phyloP scores from a whole-genome alignment of 768 basidiomycete species.

The Dacryopinax spathularia region DNA sequence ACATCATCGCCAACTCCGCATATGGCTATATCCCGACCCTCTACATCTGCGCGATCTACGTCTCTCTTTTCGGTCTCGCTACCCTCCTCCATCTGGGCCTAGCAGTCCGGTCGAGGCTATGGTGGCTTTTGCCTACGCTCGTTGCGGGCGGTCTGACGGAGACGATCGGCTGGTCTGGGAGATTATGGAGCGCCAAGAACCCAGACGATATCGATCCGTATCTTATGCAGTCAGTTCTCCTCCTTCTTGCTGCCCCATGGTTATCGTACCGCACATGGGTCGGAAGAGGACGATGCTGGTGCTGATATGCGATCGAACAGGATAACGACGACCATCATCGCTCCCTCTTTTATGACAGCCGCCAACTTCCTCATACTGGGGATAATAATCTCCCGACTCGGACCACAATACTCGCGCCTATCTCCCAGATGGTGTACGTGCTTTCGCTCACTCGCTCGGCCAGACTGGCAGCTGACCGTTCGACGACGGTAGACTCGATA shows the following conservation, averaged over 20 bases:
- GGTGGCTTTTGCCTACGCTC: neutral
- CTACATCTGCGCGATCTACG: constrained; percentile 11
- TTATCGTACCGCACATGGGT: too few species aligned
- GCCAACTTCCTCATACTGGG: constrained; percentile 43
- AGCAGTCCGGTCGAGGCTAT: neutral
- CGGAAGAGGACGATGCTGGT: too few species aligned
- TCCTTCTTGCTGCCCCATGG: neutral
- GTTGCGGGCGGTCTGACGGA: neutral
- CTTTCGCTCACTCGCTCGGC: neutral
- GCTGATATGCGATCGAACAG: neutral
- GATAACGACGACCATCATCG: constrained; percentile 26
- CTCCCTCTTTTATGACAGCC: constrained; percentile 44
- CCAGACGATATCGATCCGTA: neutral
- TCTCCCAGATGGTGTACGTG: constrained; percentile 18
- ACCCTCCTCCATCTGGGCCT: constrained; percentile 24
- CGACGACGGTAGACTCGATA: constrained; percentile 15
- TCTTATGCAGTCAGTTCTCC: neutral
- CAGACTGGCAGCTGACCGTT: neutral
- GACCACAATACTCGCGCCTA: constrained; percentile 39
- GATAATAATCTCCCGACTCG: constrained; percentile 31
- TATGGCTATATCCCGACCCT: constrained; percentile 13
- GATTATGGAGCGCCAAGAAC: neutral
- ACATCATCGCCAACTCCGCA: constrained; percentile 15
- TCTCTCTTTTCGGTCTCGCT: constrained; percentile 11
- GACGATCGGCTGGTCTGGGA: neutral